Evolutionary conservation across 2,329 filamentous ascomycete genomes (phyloP).

Genomic region (Scorias spongiosa): DNA sequence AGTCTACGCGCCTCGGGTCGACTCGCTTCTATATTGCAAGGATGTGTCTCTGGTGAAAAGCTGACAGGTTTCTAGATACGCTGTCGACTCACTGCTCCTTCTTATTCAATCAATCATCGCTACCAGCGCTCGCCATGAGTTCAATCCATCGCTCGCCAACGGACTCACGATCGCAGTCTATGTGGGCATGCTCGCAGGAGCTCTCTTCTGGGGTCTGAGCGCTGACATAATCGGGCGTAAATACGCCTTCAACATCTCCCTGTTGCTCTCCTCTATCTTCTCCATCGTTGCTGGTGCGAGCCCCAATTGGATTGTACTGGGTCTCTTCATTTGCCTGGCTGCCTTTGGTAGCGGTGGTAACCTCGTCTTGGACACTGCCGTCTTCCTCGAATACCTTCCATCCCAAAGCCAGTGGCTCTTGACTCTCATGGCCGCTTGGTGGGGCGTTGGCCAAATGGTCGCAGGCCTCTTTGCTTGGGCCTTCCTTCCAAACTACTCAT

Average conservation of each 20-base stretch:
- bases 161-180: slow-evolving; percentile 49
- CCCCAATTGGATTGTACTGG: slow-evolving; percentile 51
- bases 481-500: slow-evolving; percentile 36
- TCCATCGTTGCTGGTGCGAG: slow-evolving; percentile 50
- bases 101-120: slow-evolving; percentile 50
- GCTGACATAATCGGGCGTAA: slow-evolving; percentile 54
- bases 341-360: slow-evolving; percentile 52
- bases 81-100: slow-evolving; percentile 41
- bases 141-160: slow-evolving; percentile 35
- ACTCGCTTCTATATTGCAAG: no score
- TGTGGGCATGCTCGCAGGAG: slow-evolving; percentile 38
- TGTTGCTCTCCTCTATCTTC: slow-evolving; percentile 47
- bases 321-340: slow-evolving; percentile 46
- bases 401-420: slow-evolving; percentile 48
- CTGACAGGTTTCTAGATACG: slow-evolving; percentile 27
- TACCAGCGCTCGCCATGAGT: slow-evolving; percentile 42
- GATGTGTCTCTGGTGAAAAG: no score
- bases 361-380: slow-evolving; percentile 46
- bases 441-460: slow-evolving; percentile 36
- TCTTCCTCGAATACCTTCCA: slow-evolving; percentile 43
- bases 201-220: slow-evolving; percentile 52
- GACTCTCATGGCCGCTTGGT: slow-evolving; percentile 46
- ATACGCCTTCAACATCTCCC: slow-evolving; percentile 52
- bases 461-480: slow-evolving; percentile 41
- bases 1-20: no score